These are phyloP conservation scores for Candida nitratophila DNA, from an alignment of 805 yeast species.

Conservation along the genomic window DNA sequence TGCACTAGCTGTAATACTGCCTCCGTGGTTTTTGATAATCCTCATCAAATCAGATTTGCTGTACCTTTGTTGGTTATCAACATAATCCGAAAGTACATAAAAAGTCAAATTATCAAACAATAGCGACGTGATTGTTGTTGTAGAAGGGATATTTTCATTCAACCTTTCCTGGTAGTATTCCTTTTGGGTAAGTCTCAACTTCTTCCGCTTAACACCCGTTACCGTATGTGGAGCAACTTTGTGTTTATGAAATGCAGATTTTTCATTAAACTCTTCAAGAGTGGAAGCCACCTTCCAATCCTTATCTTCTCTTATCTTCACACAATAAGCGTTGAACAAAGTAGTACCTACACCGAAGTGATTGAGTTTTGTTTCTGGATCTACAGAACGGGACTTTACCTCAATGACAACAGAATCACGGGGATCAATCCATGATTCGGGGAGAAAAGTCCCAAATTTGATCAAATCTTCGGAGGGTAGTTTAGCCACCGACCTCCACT, in stretches of 20 bases:
- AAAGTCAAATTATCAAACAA: conserved; percentile 43
- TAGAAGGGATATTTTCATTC: conserved; percentile 2
- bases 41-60: conserved; percentile 28
- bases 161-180: conserved; percentile 8
- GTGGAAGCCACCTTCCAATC: conserved; percentile 48
- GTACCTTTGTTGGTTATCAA: conserved; percentile 17
- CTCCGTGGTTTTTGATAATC: conserved; percentile 44
- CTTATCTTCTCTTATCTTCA: conserved; percentile 64
- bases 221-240: conserved; percentile 11
- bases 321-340: conserved; percentile 68
- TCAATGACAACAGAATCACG: conserved; percentile 71
- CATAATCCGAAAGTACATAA: conserved; percentile 46
- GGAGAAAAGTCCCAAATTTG: conserved; percentile 53
- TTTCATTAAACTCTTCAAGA: conserved; percentile 39
- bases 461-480: conserved; percentile 35
- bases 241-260: conserved; percentile 7
- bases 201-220: conserved; percentile 25
- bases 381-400: conserved; percentile 73
- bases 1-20: conserved; percentile 31
- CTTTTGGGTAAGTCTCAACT: conserved; percentile 11
- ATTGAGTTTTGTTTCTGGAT: conserved; percentile 32
- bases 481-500: conserved; percentile 46
- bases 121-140: conserved; percentile 1
- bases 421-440: conserved; percentile 78
- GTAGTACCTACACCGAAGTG: conserved; percentile 63